Base-by-base conservation (phyloP, 2,329 filamentous ascomycete genomes). In the Monosporascus sp. region DNA sequence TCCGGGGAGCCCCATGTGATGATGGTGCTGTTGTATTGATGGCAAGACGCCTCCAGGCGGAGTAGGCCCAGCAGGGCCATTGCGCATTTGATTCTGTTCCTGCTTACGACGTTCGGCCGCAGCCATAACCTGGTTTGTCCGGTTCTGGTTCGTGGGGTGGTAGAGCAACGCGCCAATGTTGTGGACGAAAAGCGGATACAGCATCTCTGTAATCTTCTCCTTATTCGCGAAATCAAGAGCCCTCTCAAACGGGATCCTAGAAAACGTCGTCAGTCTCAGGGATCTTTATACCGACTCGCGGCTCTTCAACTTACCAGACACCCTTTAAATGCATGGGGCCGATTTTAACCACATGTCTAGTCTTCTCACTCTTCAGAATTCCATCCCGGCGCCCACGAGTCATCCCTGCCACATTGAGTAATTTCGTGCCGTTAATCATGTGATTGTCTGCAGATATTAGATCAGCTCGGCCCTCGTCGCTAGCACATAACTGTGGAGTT, bases 201-300 rank as follows among this genome's bases (percentile, higher is more conserved):
- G 76, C 47, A 92, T 77, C 72, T 97, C 93, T 0, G 94, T 97
- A 59, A 97, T 99, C 75, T 97, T 97, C 73, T 99, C 94, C 80
- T 97, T 97, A 77, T 99, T 99, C 60, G 94, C 94, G 69, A 99
- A 97, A 65, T 97, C 94, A 51, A 99, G 76, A n/a, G 94, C 94
- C 60, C 94, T 87, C 63, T 97, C 94, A 64, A 96, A 97, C 2
- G 94, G 94, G 65, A 99, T 99, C 92, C 92, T 97, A 62, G 18
- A 48, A 18, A 37, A 37, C 7, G n/a, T 18, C 24, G 35, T 60
- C 52, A 62, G 57, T 51, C 35, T 53, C 20, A 50, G 43, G n/a
- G 35, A 37, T 20, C 37, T 18, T 41, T 18, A 5, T 5, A n/a
- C 11, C 6, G 8, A 20, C 3, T 8, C 20, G 6, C 22, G 38